phyloP scores from a whole-genome alignment of 306 rosid genomes.

The Vigna mungo region DNA sequence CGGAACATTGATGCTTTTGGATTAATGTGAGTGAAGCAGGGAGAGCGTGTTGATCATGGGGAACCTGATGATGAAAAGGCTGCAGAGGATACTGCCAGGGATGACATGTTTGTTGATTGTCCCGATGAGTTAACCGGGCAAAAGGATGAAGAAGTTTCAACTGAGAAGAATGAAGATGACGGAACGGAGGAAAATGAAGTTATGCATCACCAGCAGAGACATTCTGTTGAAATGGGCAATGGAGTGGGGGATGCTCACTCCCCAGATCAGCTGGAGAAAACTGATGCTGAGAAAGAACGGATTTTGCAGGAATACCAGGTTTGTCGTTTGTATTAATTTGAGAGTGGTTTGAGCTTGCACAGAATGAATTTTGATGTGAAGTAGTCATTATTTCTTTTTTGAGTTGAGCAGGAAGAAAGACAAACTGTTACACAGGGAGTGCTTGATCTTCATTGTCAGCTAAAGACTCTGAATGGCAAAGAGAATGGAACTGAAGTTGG shows the following conservation, averaged over 20 bases:
- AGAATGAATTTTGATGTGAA: not conserved
- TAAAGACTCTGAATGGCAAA: slow-evolving; percentile 59
- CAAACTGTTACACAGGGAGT: slow-evolving; percentile 58
- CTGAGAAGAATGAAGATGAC: slow-evolving; percentile 46
- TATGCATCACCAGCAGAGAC: slow-evolving; percentile 28
- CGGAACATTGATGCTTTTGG: not conserved
- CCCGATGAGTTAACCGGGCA: slow-evolving; percentile 70
- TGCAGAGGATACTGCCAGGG: slow-evolving; percentile 67
- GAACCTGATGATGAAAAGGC: slow-evolving; percentile 54
- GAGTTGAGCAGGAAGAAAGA: slow-evolving; percentile 66
- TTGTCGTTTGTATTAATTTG: slow-evolving; percentile 10
- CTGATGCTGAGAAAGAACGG: slow-evolving; percentile 58
- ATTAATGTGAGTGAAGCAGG: slow-evolving; percentile 42
- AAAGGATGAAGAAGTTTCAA: slow-evolving; percentile 58
- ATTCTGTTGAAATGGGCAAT: slow-evolving; percentile 44
- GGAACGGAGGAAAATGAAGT: slow-evolving; percentile 47
- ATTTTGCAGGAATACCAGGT: slow-evolving; percentile 56
- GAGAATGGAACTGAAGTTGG: slow-evolving; percentile 43
- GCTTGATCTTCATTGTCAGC: slow-evolving; percentile 58
- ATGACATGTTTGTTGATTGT: slow-evolving; percentile 91
- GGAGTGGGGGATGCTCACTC: slow-evolving; percentile 44
- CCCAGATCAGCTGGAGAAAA: slow-evolving; percentile 44
- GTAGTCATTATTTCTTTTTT: slow-evolving; percentile 10
- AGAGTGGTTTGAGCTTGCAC: not conserved
- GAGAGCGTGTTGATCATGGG: slow-evolving; percentile 37